Evolutionary conservation across 306 rosid genomes (phyloP).

Genomic region (Pyrus bretschneideri): DNA sequence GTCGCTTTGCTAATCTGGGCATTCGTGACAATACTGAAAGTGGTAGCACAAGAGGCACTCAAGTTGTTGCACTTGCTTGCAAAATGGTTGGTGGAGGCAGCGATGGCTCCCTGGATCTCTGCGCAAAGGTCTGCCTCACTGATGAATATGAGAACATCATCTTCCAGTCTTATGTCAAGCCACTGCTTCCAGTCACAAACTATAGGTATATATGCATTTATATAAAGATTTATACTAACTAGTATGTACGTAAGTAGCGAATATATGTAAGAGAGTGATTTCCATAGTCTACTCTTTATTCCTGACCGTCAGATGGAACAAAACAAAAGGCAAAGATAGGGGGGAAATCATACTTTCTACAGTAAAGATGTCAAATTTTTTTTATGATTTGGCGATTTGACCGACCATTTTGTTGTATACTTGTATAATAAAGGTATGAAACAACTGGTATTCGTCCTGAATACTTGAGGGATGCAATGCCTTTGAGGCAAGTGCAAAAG

Average conservation of each 20-base stretch:
- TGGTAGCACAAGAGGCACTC: constrained; percentile 47
- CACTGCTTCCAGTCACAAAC: constrained; percentile 68
- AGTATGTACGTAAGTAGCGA: not conserved
- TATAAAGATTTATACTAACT: not conserved
- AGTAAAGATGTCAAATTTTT: too few relatives aligned
- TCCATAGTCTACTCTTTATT: not conserved
- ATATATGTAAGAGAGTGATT: not conserved
- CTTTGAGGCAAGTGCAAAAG: constrained; percentile 57
- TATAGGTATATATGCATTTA: constrained; percentile 38
- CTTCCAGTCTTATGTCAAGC: constrained; percentile 75
- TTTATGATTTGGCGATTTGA: not conserved
- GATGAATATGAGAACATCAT: constrained; percentile 76
- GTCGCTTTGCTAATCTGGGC: constrained; percentile 66
- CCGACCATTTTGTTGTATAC: not conserved
- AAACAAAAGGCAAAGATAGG: too few relatives aligned
- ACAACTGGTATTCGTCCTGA: constrained; percentile 86
- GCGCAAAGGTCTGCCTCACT: constrained; percentile 77
- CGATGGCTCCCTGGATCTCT: constrained; percentile 77
- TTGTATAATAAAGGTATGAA: constrained; percentile 47
- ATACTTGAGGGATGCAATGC: constrained; percentile 80
- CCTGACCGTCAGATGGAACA: too few relatives aligned
- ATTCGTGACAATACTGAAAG: constrained; percentile 52
- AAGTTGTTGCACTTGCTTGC: constrained; percentile 81
- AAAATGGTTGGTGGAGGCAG: constrained; percentile 95
- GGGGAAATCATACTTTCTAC: not conserved